Evolutionary conservation across 805 yeast genomes (phyloP), one percentile per base, ranked within the genome.

Genomic region (Tetrapisispora taiwanensis): DNA sequence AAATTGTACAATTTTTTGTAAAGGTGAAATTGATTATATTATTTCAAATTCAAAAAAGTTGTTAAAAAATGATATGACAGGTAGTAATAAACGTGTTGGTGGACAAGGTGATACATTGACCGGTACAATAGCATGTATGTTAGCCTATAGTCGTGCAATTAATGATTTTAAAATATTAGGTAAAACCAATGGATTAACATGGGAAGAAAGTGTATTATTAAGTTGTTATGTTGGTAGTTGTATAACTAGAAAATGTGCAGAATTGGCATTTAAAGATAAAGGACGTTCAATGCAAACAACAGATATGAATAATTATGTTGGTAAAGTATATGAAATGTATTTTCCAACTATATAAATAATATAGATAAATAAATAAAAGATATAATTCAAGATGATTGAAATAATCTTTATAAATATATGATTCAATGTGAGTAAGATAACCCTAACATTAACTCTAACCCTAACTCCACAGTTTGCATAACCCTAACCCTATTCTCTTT

Each of bases 101-200:
- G 98, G 98, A 0, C 97, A 92, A 65, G 98, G 98, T 22, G 98
- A 92, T 55, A 84, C 96, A 0, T 62, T 92, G 33, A 76, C 90
- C 0, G 98, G 98, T 0, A 69, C 85, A 20, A 65, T 88, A n/a
- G 88, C 89, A 1, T 81, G 95, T 0, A 69, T 90, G 54, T 56
- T 84, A 30, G 84, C 86, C 5, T 90, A 95, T 95, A 77, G 84
- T 6, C 58, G 73, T 20, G 81, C 82, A 12, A 63, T 70, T n/a
- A 82, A 84, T 57, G 73, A 75, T 47, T 55, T 71, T 28, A 26
- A 37, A 61, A 68, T 2, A 54, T 81, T 1, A 85, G 95, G 89
- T 71, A 56, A 43, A 4, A 33, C 44, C 9, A 19, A 20, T 9
- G 24, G 46, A 20, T 49, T 74, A 24, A 58, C 65, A 17, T 59